A percentile compares a stretch with the other conserved stretches of the same genome.
These are phyloP conservation scores for Cytidiella melzeri DNA, from an alignment of 768 basidiomycete species.

Conservation along the genomic window DNA sequence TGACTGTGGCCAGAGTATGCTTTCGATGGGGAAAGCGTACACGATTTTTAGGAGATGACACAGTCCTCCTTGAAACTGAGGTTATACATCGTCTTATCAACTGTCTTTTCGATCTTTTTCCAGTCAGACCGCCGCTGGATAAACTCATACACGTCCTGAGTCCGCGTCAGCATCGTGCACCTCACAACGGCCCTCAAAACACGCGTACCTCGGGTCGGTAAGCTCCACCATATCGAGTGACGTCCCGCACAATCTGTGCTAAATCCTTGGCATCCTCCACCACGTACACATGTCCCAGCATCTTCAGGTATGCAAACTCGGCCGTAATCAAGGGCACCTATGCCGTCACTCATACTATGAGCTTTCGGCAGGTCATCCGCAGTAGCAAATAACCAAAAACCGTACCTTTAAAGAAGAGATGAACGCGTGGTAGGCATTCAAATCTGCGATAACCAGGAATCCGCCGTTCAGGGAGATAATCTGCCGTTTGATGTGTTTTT, in stretches of 20 bases:
- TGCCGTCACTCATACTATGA: too few relatives aligned
- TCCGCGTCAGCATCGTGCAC: background rate
- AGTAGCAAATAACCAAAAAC: background rate
- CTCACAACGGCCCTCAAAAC: background rate
- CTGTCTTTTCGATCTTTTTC: conserved; percentile 97
- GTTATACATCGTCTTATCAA: conserved; percentile 94
- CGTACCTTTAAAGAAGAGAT: conserved; percentile 78
- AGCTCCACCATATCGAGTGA: conserved; percentile 91
- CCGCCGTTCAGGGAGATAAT: conserved; percentile 94
- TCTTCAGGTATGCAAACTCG: conserved; percentile 92
- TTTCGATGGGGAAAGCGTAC: background rate
- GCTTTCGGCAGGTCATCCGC: conserved; percentile 3
- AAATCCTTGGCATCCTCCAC: conserved; percentile 95
- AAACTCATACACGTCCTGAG: conserved; percentile 89
- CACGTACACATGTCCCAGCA: conserved; percentile 95
- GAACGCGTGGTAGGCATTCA: conserved; percentile 91
- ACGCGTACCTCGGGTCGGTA: conserved; percentile 81
- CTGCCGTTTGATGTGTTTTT: conserved; percentile 95
- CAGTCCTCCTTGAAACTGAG: conserved; percentile 93
- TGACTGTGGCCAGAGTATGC: background rate
- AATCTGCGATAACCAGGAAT: conserved; percentile 92
- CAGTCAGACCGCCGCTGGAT: conserved; percentile 92
- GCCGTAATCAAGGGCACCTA: conserved; percentile 74
- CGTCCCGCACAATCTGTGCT: conserved; percentile 92
- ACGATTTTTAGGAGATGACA: conserved; percentile 18